These are phyloP conservation scores for Vigna nakashimae DNA, from an alignment of 306 rosid genomes.

Conservation along the genomic window DNA sequence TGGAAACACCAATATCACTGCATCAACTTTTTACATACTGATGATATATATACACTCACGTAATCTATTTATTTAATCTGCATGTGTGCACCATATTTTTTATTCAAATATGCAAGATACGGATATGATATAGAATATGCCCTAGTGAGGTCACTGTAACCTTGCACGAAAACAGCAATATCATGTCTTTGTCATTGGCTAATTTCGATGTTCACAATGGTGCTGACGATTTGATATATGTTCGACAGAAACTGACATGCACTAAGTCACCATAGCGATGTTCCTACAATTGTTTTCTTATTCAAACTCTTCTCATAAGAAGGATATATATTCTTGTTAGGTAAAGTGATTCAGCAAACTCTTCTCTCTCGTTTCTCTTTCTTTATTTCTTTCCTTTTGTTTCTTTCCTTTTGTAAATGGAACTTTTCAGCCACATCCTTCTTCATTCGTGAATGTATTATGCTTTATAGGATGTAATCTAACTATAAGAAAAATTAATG, in stretches of 20 bases:
- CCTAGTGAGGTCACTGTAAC: conserved; percentile 16
- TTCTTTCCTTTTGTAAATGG: neutral
- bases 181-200: conserved; percentile 31
- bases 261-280: neutral
- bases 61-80: neutral
- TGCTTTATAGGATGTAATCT: neutral
- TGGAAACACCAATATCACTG: no score
- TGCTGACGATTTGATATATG: conserved; percentile 19
- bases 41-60: no score
- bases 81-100: conserved; percentile 6
- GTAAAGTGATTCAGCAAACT: neutral
- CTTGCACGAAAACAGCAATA: neutral
- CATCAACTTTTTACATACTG: no score
- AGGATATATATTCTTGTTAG: no score
- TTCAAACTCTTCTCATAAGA: neutral
- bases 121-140: conserved; percentile 51
- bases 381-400: neutral
- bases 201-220: conserved; percentile 44
- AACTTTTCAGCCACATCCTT: neutral
- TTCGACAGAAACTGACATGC: conserved; percentile 8
- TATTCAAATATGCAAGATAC: conserved; percentile 4
- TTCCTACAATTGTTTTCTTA: neutral
- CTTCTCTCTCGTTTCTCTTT: no score
- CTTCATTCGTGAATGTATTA: no score
- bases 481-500: neutral